Evolutionary conservation across 2,329 filamentous ascomycete species (phyloP), one percentile per base, ranked within the genome.

Genomic region (Colletotrichum musae): DNA sequence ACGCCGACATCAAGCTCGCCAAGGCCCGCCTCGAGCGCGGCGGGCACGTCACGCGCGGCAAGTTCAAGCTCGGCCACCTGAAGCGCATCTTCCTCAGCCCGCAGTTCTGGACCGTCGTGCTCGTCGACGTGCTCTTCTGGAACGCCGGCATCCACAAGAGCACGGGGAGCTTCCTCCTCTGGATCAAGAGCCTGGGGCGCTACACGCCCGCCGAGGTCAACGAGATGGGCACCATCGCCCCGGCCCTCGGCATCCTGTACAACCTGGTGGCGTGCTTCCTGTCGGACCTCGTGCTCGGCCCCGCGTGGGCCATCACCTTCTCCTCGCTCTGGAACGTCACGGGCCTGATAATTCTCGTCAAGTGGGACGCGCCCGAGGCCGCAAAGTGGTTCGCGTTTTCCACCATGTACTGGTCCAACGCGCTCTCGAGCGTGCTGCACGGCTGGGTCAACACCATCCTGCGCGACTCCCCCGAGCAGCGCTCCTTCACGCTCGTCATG

Each of bases 321-420:
- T 52, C 68, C 3, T 67, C 68, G 16, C 32, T 68, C 1, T 67
- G 63, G 68, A 70, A 70, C 28, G 53, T 58, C 16, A 63, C 58
- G 2, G 68, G 68, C 2, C 39, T 67, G 0, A 56, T 68, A 6
- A 87, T 89, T 41, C 79, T 89, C 7, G 80, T 84, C 1, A 76
- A 88, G 12, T 90, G 87, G 88, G 75, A 86, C 13, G 86, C 89
- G 0, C 86, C 87, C 0, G 86, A 89, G 64, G 73, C 81, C 0
- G 86, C 86, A 0, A 79, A 83, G 15, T 89, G 86, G 85, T 87
- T 87, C 62, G 86, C 85, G 0, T 74, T 89, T 81, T 74, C 76
- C 26, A 87, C 83, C 0, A 70, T 68, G 64, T 67, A 68, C 9
- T 68, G 63, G 63, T 53, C 68, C 47, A 68, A 63, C 57, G 68